phyloP scores from a whole-genome alignment of 225 moss, liverwort and hornwort species.

The Climacium dendroides region DNA sequence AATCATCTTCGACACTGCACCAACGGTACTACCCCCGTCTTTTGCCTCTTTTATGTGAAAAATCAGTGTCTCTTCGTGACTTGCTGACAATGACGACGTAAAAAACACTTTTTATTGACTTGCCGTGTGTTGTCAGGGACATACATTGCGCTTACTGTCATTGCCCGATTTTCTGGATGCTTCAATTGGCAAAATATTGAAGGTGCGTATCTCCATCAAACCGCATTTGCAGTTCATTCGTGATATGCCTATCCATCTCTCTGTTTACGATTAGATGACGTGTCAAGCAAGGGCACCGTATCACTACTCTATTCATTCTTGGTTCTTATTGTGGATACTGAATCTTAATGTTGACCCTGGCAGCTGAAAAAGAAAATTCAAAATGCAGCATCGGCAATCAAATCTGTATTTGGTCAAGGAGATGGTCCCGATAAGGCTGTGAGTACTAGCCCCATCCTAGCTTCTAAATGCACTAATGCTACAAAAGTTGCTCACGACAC shows the following conservation, averaged over 20 bases:
- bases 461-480: background rate
- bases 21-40: slow-evolving; percentile 36
- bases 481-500: background rate
- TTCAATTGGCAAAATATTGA: slow-evolving; percentile 89
- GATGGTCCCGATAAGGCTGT: slow-evolving; percentile 68
- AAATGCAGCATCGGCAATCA: slow-evolving; percentile 68
- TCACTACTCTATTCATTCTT: background rate
- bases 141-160: slow-evolving; percentile 79
- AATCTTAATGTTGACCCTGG: background rate
- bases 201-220: slow-evolving; percentile 19
- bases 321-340: background rate
- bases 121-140: slow-evolving; percentile 38
- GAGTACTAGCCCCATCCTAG: background rate
- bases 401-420: slow-evolving; percentile 78
- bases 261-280: background rate
- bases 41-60: background rate
- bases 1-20: slow-evolving; percentile 88
- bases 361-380: slow-evolving; percentile 81
- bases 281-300: background rate
- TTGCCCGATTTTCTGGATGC: slow-evolving; percentile 90
- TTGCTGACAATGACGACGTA: background rate
- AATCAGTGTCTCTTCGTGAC: background rate
- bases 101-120: background rate
- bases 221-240: background rate
- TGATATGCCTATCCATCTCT: background rate